These are phyloP conservation scores for Actinomortierella ambigua DNA, from an alignment of 371 early-diverging fungal genomes.

Conservation along the genomic window DNA sequence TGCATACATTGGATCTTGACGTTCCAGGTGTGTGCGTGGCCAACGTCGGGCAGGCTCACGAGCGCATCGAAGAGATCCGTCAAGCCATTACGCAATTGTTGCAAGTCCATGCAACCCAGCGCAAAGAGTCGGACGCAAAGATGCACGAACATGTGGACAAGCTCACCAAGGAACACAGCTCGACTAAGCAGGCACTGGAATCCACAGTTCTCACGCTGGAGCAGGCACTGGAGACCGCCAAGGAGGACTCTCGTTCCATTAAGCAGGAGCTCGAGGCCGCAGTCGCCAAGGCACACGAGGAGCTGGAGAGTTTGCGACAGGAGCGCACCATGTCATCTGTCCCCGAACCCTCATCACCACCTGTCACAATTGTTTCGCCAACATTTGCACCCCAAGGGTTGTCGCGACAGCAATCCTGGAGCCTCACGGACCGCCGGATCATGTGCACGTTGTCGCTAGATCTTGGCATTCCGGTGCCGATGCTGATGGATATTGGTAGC, in stretches of 20 bases:
- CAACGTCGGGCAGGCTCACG: constrained; percentile 15
- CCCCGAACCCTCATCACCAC: constrained; percentile 11
- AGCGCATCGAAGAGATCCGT: constrained; percentile 14
- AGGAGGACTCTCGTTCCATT: constrained; percentile 4
- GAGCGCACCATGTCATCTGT: neutral
- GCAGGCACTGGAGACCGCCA: constrained; percentile 12
- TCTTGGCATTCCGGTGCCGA: constrained; percentile 32
- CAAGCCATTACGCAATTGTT: constrained; percentile 11
- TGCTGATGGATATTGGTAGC: constrained; percentile 11
- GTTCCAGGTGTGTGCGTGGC: neutral
- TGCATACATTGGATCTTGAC: constrained; percentile 12
- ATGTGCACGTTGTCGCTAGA: constrained; percentile 29
- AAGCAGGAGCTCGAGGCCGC: constrained; percentile 14
- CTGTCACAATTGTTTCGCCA: constrained; percentile 23
- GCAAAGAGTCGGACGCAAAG: neutral
- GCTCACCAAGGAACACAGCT: constrained; percentile 20
- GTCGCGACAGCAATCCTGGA: neutral
- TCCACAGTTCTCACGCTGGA: constrained; percentile 22
- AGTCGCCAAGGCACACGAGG: constrained; percentile 15
- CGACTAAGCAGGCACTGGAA: constrained; percentile 16
- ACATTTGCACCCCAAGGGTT: neutral
- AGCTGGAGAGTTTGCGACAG: constrained; percentile 25
- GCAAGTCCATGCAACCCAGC: constrained; percentile 10
- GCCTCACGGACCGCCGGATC: constrained; percentile 17
- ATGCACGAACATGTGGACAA: constrained; percentile 2